A percentile compares a stretch with the other conserved stretches of the same genome.
Evolutionary conservation across 306 rosid species (phyloP).

Genomic region (Trichosanthes cucumerina): DNA sequence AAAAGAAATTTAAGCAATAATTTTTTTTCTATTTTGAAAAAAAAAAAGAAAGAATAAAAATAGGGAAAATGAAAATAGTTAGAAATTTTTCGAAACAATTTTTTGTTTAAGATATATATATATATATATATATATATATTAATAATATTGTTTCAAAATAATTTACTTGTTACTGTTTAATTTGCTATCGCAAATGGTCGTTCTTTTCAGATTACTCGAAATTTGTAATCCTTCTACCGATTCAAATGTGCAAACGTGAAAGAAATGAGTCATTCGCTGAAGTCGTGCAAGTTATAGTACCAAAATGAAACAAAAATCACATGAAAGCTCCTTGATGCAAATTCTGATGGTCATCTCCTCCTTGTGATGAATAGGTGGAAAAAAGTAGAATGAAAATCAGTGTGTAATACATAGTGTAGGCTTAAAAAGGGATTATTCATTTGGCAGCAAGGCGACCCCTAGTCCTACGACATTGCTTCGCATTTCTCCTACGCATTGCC

Average conservation of each 20-base stretch:
- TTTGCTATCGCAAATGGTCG: background rate
- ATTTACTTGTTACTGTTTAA: too few species aligned
- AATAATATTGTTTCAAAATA: too few species aligned
- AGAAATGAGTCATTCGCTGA: background rate
- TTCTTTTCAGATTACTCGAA: background rate
- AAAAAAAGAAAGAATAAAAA: too few species aligned
- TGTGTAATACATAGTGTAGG: background rate
- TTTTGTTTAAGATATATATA: background rate
- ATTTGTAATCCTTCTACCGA: too few species aligned
- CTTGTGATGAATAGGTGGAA: background rate
- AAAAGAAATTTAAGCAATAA: too few species aligned
- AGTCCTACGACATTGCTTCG: conserved; percentile 37
- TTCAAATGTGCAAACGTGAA: background rate
- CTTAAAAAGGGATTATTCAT: conserved; percentile 15
- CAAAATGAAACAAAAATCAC: background rate
- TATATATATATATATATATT: too few species aligned
- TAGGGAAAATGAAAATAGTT: background rate
- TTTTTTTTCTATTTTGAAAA: too few species aligned
- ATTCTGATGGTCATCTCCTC: background rate
- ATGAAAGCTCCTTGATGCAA: background rate
- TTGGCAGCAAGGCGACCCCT: conserved; percentile 28
- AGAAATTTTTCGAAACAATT: background rate
- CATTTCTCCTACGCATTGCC: conserved; percentile 52
- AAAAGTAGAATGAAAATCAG: background rate
- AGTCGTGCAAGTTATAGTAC: background rate